Conservation (phyloP, 139 green algal species). For the Chlamydomonas asymmetrica region DNA sequence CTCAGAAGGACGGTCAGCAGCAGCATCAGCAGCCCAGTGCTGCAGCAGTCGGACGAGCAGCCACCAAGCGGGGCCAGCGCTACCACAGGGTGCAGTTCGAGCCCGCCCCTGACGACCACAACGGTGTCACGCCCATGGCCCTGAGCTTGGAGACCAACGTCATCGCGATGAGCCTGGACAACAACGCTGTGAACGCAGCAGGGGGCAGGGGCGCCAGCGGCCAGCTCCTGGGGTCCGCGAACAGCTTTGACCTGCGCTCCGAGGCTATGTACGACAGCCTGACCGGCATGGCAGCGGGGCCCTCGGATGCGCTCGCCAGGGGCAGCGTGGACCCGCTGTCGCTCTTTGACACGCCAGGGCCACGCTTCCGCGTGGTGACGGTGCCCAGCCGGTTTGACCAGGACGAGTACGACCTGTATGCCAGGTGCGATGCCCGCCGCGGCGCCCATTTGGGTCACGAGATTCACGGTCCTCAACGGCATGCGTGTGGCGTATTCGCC, state of each 20-base stretch:
- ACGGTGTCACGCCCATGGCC: background rate
- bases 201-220: constrained; percentile 2
- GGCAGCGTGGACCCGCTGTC: background rate
- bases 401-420: constrained; percentile 42
- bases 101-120: background rate
- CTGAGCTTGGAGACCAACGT: background rate
- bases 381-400: constrained; percentile 20
- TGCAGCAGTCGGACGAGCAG: no score
- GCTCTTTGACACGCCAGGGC: background rate
- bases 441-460: no score
- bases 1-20: no score
- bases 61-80: background rate
- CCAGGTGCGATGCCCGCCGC: constrained; percentile 27
- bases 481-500: no score
- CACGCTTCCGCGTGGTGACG: constrained; percentile 14
- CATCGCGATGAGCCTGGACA: no score
- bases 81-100: background rate
- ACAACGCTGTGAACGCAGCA: no score
- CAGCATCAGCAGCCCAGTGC: background rate
- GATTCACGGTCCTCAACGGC: no score
- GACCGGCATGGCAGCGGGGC: background rate
- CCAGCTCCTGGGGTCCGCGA: background rate
- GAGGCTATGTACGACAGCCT: background rate
- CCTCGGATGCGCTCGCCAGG: background rate
- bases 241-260: no score